Base-by-base conservation (phyloP, 2,329 filamentous ascomycete genomes). In the Curvularia eragrostidis region DNA sequence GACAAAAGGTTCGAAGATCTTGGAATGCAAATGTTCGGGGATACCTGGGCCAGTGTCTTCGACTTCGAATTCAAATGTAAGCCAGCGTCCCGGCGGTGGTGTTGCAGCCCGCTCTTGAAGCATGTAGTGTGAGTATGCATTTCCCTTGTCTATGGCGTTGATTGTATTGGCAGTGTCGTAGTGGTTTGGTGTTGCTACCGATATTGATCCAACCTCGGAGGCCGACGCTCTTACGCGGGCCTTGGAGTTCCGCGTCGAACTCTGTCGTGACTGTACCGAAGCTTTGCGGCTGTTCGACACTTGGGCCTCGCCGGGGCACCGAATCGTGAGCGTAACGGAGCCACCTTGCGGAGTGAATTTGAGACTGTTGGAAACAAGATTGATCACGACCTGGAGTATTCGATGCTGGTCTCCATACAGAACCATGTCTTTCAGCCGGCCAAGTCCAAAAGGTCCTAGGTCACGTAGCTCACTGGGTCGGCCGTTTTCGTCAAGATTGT, bases 401-500 rank as follows among this genome's bases (percentile, higher is more conserved):
- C 93, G 84, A 70, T 97, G 92, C 65, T 95, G 90, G 68, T 97
- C 93, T n/a, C 93, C 93, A 87, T 91, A 95, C 1, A 97, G 80
- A 49, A 90, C 88, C 88, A 96, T 93, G 63, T 96, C 91, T 71
- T 90, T 91, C 23, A 96, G 76, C 18, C 89, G 82, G 9, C 89
- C 89, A 3, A 85, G 82, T 4, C 89, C 89, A 28, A 82, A 80
- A 1, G 89, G 89, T 0, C 88, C 89, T 15, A 88, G 79, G 2
- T 86, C 86, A 10, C 85, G 85, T 13, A 86, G 75, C 50, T 71
- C 69, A 19, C 70, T 71, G n/a, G 66, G 69, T 36, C 73, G 70
- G 7, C 71, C 73, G 19, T 66, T 71, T 15, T 78, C 77, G 57
- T 79, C 79, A 1, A 69, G 30, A 18, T 78, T 77, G 23, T 67